phyloP scores from a whole-genome alignment of 1,139 yeast genomes.

The Pichia sp. region DNA sequence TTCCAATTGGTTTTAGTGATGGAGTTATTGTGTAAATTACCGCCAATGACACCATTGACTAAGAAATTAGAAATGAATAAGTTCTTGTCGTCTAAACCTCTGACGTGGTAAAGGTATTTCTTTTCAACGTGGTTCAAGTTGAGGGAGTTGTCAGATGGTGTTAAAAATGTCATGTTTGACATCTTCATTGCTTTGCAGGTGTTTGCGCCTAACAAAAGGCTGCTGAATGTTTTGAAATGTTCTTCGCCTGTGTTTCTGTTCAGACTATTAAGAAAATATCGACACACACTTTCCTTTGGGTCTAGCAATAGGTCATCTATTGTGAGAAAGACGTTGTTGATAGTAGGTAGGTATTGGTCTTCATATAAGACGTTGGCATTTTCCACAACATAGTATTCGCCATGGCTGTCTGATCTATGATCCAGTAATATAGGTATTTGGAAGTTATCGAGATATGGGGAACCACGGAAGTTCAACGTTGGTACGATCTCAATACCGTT shows the following conservation, averaged over 20 bases:
- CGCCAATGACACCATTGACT: conserved; percentile 37
- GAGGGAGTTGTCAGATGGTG: conserved; percentile 44
- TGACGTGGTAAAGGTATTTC: conserved; percentile 40
- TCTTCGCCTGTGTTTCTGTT: conserved; percentile 19
- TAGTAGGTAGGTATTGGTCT: conserved; percentile 66
- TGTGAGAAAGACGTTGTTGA: conserved; percentile 74
- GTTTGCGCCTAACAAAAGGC: conserved; percentile 17
- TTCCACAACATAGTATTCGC: conserved; percentile 41
- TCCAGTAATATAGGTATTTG: conserved; percentile 31
- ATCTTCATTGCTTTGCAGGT: conserved; percentile 21
- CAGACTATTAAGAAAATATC: conserved; percentile 16
- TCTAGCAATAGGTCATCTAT: conserved; percentile 48
- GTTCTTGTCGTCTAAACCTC: conserved; percentile 38
- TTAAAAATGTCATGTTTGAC: conserved; percentile 38
- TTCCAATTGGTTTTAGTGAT: conserved; percentile 26
- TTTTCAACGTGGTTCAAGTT: conserved; percentile 47
- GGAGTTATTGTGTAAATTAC: conserved; percentile 32
- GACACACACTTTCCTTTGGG: conserved; percentile 20
- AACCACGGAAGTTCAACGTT: conserved; percentile 23
- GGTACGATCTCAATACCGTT: conserved; percentile 29
- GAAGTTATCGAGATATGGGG: conserved; percentile 19
- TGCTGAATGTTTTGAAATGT: conserved; percentile 19
- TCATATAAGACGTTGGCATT: conserved; percentile 54
- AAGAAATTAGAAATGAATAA: conserved; percentile 37
- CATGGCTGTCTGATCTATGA: conserved; percentile 11